Conservation (phyloP, 306 rosid species). For the Leucaena leucocephala region DNA sequence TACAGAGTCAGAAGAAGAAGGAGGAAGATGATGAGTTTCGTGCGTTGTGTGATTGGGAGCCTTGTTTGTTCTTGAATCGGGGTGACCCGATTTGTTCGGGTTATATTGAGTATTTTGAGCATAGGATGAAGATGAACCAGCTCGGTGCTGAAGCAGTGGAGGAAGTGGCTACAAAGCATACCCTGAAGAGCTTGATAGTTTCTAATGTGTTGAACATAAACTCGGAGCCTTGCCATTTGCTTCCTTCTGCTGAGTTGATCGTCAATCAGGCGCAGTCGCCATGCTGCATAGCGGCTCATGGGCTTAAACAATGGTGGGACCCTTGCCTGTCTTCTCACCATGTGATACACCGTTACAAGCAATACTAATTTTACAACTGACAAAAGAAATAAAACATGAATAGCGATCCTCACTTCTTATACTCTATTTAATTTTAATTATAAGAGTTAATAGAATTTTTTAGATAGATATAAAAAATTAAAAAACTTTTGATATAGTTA, state of each 20-base stretch:
- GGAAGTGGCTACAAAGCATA: too few relatives aligned
- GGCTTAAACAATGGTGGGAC: slow-evolving; percentile 42
- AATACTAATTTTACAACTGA: not conserved
- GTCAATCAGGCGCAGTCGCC: slow-evolving; percentile 16
- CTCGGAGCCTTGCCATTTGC: slow-evolving; percentile 12
- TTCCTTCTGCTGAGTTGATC: slow-evolving; percentile 43
- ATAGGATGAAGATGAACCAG: too few relatives aligned
- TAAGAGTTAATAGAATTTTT: too few relatives aligned
- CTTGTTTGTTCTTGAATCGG: slow-evolving; percentile 42
- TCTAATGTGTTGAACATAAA: slow-evolving; percentile 5
- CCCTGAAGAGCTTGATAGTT: not conserved
- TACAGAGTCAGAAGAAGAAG: not conserved
- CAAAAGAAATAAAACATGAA: too few relatives aligned
- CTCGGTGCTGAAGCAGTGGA: too few relatives aligned
- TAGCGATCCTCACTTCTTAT: too few relatives aligned
- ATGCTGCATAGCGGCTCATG: slow-evolving; percentile 23
- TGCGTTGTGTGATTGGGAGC: slow-evolving; percentile 30
- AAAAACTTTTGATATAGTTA: too few relatives aligned
- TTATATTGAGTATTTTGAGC: slow-evolving; percentile 39
- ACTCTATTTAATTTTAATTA: too few relatives aligned
- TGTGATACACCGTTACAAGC: not conserved
- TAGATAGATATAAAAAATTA: too few relatives aligned
- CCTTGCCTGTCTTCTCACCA: slow-evolving; percentile 14
- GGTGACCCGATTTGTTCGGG: slow-evolving; percentile 35
- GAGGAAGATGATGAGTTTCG: not conserved